phyloP scores from a whole-genome alignment of 768 basidiomycete genomes.

The Mycena olivaceomarginata region DNA sequence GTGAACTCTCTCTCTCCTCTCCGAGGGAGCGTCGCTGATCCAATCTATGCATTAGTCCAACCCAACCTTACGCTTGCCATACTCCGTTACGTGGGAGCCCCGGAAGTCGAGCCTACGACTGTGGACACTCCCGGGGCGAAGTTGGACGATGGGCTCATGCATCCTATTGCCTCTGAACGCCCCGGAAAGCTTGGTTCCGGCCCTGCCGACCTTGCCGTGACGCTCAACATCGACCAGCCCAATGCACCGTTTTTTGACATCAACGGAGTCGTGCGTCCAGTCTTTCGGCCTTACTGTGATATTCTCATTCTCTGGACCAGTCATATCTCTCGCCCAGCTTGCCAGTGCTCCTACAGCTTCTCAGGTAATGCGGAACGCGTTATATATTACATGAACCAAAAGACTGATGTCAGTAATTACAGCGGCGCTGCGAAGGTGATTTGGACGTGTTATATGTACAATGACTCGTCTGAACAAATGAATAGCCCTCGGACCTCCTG shows the following conservation, averaged over 20 bases:
- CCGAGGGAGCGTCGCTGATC: too few relatives aligned
- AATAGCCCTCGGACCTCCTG: slow-evolving; percentile 26
- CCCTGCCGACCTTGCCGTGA: slow-evolving; percentile 33
- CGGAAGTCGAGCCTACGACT: slow-evolving; percentile 54
- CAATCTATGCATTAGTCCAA: slow-evolving; percentile 44
- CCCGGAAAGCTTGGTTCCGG: slow-evolving; percentile 37
- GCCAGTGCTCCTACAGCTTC: slow-evolving; percentile 69
- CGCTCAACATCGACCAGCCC: slow-evolving; percentile 37
- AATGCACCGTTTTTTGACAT: slow-evolving; percentile 42
- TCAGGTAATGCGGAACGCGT: slow-evolving; percentile 51
- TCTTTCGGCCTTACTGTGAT: background rate
- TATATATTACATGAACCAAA: slow-evolving; percentile 54
- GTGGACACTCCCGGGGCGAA: slow-evolving; percentile 46
- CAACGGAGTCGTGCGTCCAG: slow-evolving; percentile 39
- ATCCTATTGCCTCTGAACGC: slow-evolving; percentile 36
- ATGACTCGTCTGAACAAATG: slow-evolving; percentile 46
- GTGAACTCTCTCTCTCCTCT: slow-evolving; percentile 18
- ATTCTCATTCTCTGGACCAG: background rate
- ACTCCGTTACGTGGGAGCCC: slow-evolving; percentile 60
- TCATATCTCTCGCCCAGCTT: slow-evolving; percentile 57
- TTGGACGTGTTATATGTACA: slow-evolving; percentile 46
- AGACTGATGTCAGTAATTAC: too few relatives aligned
- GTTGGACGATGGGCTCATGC: slow-evolving; percentile 53
- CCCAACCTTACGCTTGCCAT: slow-evolving; percentile 60
- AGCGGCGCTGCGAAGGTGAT: slow-evolving; percentile 59